These are phyloP conservation scores for Phytomonas sp. DNA, from an alignment of 208 protist genomes.

Conservation along the genomic window DNA sequence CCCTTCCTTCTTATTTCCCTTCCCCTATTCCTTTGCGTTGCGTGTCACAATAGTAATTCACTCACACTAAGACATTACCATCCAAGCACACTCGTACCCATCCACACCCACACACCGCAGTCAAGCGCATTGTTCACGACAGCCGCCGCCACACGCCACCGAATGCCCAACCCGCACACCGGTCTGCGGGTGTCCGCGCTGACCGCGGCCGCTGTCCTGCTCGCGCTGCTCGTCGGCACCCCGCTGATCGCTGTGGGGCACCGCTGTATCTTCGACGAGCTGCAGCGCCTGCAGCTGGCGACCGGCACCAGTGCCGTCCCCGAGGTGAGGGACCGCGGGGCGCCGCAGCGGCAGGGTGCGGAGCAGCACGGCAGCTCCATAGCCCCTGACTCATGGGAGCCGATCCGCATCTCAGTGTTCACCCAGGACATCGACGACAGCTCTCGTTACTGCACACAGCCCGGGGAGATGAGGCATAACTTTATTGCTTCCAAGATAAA, in stretches of 20 bases:
- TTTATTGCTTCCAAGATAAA: constrained; percentile 11
- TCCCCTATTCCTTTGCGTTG: neutral
- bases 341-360: neutral
- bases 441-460: constrained; percentile 28
- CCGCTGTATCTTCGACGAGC: neutral
- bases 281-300: constrained; percentile 18
- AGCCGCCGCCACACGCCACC: neutral
- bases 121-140: neutral
- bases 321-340: neutral
- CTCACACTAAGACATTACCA: neutral
- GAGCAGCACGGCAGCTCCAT: neutral
- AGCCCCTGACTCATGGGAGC: constrained; percentile 12
- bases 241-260: neutral
- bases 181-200: neutral
- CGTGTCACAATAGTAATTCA: neutral
- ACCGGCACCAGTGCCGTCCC: neutral
- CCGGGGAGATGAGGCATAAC: constrained; percentile 13
- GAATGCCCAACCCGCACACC: neutral
- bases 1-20: neutral
- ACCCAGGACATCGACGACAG: constrained; percentile 22
- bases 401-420: constrained; percentile 35
- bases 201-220: neutral
- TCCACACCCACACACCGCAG: neutral
- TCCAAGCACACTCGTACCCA: neutral
- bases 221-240: neutral